Evolutionary conservation across 164 flowering plant species (phyloP).

Genomic region (Kalanchoe fedtschenkoi): DNA sequence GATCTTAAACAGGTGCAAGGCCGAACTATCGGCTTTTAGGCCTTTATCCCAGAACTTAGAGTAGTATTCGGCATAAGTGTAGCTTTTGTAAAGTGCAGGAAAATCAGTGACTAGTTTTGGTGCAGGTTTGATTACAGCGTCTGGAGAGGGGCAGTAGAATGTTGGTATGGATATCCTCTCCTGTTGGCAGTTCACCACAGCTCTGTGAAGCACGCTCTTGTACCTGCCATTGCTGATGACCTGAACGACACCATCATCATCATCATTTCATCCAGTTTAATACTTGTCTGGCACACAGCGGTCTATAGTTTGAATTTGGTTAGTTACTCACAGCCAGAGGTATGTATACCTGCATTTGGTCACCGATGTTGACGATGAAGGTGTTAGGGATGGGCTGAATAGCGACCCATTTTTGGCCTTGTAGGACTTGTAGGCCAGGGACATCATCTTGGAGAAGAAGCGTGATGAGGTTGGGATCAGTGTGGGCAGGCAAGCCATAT

Average conservation of each 20-base stretch:
- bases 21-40: conserved; percentile 21
- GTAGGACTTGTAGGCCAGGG: conserved; percentile 50
- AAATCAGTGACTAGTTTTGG: conserved; percentile 14
- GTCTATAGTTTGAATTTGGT: not conserved
- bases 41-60: conserved; percentile 38
- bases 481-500: conserved; percentile 55
- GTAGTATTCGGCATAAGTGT: conserved; percentile 30
- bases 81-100: conserved; percentile 28
- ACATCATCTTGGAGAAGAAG: conserved; percentile 57
- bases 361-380: conserved; percentile 66
- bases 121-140: conserved; percentile 40
- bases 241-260: conserved; percentile 18
- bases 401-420: conserved; percentile 43
- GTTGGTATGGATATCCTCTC: conserved; percentile 55
- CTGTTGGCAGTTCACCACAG: conserved; percentile 35
- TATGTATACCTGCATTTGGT: conserved; percentile 72
- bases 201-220: conserved; percentile 59
- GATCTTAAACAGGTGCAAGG: conserved; percentile 27
- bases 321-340: not conserved
- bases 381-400: conserved; percentile 48
- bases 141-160: conserved; percentile 46
- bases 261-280: not conserved
- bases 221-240: conserved; percentile 53
- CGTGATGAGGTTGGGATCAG: conserved; percentile 54
- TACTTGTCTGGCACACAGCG: not conserved